Evolutionary conservation across 2,329 filamentous ascomycete genomes (phyloP).

Genomic region (Drechslerella dactyloides): DNA sequence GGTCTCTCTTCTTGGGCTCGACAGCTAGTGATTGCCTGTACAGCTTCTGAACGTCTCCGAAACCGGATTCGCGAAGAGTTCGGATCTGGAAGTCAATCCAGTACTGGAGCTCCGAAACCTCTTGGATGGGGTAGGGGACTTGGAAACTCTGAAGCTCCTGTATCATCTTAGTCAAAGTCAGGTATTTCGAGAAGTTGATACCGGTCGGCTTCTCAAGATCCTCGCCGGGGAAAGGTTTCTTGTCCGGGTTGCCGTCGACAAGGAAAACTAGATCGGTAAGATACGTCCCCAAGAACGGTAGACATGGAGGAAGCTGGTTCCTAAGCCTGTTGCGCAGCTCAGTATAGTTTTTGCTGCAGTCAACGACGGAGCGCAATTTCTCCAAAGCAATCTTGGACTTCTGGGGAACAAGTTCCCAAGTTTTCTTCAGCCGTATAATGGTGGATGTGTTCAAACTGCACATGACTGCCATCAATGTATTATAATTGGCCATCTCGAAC

Average conservation of each 20-base stretch:
- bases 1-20: slow-evolving; percentile 71
- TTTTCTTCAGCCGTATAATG: slow-evolving; percentile 83
- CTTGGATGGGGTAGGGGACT: slow-evolving; percentile 82
- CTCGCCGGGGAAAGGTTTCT: slow-evolving; percentile 64
- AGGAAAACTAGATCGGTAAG: slow-evolving; percentile 95
- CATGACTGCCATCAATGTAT: slow-evolving; percentile 95
- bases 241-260: slow-evolving; percentile 88
- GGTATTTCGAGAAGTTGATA: slow-evolving; percentile 98
- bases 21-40: slow-evolving; percentile 85
- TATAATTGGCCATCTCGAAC: slow-evolving; percentile 90
- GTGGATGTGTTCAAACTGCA: slow-evolving; percentile 92
- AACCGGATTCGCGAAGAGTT: slow-evolving; percentile 69
- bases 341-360: slow-evolving; percentile 89
- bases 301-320: slow-evolving; percentile 84
- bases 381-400: slow-evolving; percentile 84
- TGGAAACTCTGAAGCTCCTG: slow-evolving; percentile 95
- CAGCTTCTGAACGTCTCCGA: slow-evolving; percentile 68
- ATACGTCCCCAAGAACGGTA: slow-evolving; percentile 96
- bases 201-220: slow-evolving; percentile 70
- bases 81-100: slow-evolving; percentile 86
- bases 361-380: slow-evolving; percentile 80
- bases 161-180: slow-evolving; percentile 91
- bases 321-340: slow-evolving; percentile 81
- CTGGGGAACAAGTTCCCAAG: slow-evolving; percentile 85
- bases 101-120: slow-evolving; percentile 86